Evolutionary conservation across 2,329 filamentous ascomycete species (phyloP), one percentile per base, ranked within the genome.

Genomic region (Ophiosphaerella korrae): DNA sequence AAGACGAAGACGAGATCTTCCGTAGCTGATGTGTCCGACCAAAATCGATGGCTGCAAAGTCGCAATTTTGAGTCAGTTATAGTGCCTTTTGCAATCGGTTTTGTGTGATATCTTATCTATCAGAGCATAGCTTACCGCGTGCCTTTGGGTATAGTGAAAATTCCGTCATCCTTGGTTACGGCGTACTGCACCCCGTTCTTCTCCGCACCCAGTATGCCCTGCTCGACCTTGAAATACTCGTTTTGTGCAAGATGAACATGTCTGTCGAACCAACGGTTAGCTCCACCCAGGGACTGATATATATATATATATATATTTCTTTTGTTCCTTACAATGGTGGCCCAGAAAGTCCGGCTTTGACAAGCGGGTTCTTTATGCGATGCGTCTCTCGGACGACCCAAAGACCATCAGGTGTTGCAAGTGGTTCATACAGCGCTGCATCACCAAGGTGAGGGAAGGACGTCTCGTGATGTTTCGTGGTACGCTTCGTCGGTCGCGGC

Each of bases 401-500:
- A 18, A 5, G 40, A n/a, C 40, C 40, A 24, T 42, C 16, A n/a
- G 24, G 24, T 24, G 7, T 33, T 21, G 24, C 21, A 13, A 42
- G 40, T 16, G 29, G 29, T 14, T 50, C 50, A 26, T 32, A 42
- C 11, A 42, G 40, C 26, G 40, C 40, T 32, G 40, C 40, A 42
- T 42, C 40, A 24, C 38, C 38, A 26, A 40, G 38, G 21, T 40
- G 38, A 40, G 18, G 38, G 26, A 40, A 40, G 13, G 38, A 7
- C 9, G 18, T 26, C 24, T 13, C 18, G 18, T 18, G 8, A 7
- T 24, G 24, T 40, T 18, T 40, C 26, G 26, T 29, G 23, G 12
- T 40, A 21, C 38, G 38, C 38, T 40, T 18, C 38, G 3, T 40
- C 21, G 21, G 38, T 40, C 21, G 18, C 38, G 38, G 38, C 38